phyloP scores from a whole-genome alignment of 768 basidiomycete genomes.

The Myochromella boudieri region DNA sequence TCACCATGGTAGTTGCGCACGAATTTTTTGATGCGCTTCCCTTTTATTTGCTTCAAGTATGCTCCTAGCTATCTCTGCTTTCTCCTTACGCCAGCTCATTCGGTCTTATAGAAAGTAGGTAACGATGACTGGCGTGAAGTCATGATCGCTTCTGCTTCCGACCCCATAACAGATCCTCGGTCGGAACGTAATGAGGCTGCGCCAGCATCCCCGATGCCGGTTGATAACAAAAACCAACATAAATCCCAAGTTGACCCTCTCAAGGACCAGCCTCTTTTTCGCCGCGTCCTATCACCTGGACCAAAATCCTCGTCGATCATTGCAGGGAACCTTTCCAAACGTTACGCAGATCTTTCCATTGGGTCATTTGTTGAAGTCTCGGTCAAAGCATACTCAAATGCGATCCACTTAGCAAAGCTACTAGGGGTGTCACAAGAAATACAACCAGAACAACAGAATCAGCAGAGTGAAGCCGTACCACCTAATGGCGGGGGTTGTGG shows the following conservation, averaged over 20 bases:
- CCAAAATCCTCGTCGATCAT: conserved; percentile 53
- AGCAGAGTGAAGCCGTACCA: conserved; percentile 1
- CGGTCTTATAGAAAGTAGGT: conserved; percentile 57
- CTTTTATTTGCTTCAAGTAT: conserved; percentile 83
- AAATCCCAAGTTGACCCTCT: no score
- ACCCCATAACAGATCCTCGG: conserved; percentile 18
- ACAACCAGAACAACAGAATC: conserved; percentile 1
- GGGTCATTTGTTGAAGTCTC: conserved; percentile 84
- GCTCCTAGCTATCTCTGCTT: conserved; percentile 12
- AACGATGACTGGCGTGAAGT: conserved; percentile 83
- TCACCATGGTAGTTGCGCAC: conserved; percentile 89
- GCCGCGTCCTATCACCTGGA: conserved; percentile 61
- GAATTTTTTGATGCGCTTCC: conserved; percentile 98
- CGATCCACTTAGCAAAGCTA: conserved; percentile 66
- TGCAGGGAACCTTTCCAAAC: conserved; percentile 62
- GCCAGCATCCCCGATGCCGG: no score
- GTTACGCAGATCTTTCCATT: conserved; percentile 66
- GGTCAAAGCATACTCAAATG: conserved; percentile 65
- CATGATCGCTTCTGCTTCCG: conserved; percentile 52
- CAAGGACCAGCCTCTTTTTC: conserved; percentile 42
- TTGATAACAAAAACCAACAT: no score
- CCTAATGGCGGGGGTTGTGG: conserved; percentile 50
- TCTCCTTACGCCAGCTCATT: not conserved
- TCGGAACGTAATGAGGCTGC: no score
- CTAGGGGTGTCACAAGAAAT: conserved; percentile 25